Evolutionary conservation across 2,329 filamentous ascomycete species (phyloP).

Genomic region (Pseudogymnoascus sp.): DNA sequence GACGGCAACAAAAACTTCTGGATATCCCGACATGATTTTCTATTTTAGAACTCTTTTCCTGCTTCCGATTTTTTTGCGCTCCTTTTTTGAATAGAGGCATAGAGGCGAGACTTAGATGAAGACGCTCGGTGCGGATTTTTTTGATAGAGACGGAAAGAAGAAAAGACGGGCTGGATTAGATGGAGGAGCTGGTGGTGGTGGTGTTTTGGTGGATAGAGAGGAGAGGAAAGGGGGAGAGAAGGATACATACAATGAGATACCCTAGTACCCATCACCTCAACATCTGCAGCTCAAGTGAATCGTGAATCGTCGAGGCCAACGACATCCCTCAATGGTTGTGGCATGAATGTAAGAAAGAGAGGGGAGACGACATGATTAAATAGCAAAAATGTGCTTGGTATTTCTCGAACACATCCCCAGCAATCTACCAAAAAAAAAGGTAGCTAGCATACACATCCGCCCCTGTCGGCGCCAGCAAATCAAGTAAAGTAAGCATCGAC

Average conservation of each 20-base stretch:
- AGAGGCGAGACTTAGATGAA: background rate
- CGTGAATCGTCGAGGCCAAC: background rate
- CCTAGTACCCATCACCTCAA: background rate
- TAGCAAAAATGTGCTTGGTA: background rate
- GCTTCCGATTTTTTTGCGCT: background rate
- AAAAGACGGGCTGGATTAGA: background rate
- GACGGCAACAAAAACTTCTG: background rate
- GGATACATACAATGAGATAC: conserved; percentile 4
- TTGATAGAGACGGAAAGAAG: background rate
- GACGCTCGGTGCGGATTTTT: background rate
- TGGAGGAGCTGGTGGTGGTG: background rate
- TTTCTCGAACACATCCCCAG: background rate
- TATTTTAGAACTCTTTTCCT: background rate
- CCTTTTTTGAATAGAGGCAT: background rate
- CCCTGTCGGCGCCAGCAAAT: background rate
- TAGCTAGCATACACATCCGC: conserved; percentile 2
- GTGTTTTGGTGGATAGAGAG: background rate
- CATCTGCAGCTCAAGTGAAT: background rate
- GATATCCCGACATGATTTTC: background rate
- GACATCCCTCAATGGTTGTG: background rate
- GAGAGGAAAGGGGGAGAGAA: background rate
- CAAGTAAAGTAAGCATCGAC: background rate
- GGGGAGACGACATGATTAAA: background rate
- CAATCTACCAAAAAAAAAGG: background rate
- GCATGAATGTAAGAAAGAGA: background rate